Conservation (phyloP, 768 basidiomycete genomes). For the Boletus speciosus region DNA sequence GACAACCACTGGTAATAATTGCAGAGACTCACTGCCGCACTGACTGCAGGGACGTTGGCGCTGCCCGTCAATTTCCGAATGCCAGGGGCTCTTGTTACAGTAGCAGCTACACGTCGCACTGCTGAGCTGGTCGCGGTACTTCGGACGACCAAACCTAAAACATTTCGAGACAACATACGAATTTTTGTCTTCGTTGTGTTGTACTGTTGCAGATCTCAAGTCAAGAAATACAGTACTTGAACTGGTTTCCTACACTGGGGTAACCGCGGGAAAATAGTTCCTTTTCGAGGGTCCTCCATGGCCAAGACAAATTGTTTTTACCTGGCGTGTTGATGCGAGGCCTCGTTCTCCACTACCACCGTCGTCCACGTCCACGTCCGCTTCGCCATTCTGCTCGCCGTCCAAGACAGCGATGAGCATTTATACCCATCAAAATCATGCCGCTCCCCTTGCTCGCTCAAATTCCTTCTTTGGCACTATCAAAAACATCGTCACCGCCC, state of each 20-base stretch:
- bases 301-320: conserved; percentile 24
- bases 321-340: conserved; percentile 7
- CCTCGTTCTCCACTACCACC: conserved; percentile 24
- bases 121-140: neutral
- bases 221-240: too few species aligned
- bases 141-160: neutral
- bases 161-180: conserved; percentile 19
- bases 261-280: conserved; percentile 13
- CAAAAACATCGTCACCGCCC: conserved; percentile 64
- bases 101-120: conserved; percentile 1
- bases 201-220: too few species aligned
- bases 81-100: neutral
- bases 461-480: conserved; percentile 60
- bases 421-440: conserved; percentile 26
- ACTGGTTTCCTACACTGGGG: too few species aligned
- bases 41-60: conserved; percentile 11
- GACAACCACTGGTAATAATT: conserved; percentile 9
- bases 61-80: conserved; percentile 10
- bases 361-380: conserved; percentile 15
- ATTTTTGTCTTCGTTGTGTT: neutral
- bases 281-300: conserved; percentile 1
- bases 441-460: conserved; percentile 45
- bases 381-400: conserved; percentile 18
- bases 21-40: conserved; percentile 17
- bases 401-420: conserved; percentile 26